Conservation (phyloP, 208 protist species). For the Leishmania braziliensis region DNA sequence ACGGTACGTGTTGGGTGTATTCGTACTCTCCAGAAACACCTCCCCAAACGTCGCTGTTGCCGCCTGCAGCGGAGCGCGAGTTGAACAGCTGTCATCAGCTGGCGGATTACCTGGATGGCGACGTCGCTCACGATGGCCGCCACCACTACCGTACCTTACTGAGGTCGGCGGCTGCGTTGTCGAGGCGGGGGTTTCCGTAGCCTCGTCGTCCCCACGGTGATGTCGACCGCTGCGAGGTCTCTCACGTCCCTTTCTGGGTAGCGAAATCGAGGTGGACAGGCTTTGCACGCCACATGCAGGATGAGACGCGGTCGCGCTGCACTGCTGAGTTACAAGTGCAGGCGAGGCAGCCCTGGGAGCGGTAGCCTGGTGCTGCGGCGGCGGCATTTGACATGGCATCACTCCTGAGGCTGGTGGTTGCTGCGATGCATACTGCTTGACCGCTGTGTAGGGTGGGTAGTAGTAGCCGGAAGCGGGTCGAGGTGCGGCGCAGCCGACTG, state of each 20-base stretch:
- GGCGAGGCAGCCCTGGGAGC: not conserved
- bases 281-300: not conserved
- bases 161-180: not conserved
- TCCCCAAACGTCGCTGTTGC: slow-evolving; percentile 11
- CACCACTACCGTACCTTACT: not conserved
- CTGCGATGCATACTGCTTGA: not conserved
- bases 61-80: slow-evolving; percentile 14
- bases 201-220: not conserved
- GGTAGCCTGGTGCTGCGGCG: not conserved
- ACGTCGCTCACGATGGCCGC: slow-evolving; percentile 10
- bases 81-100: slow-evolving; percentile 4
- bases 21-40: not conserved
- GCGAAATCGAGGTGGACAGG: not conserved
- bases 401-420: not conserved
- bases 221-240: slow-evolving; percentile 5
- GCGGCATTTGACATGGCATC: slow-evolving; percentile 15
- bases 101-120: slow-evolving; percentile 11
- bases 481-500: not conserved
- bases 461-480: not conserved
- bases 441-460: not conserved
- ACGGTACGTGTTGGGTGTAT: not conserved
- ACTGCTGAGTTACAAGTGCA: not conserved
- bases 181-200: not conserved
- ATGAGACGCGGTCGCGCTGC: not conserved
- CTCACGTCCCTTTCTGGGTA: not conserved